Base-by-base conservation (phyloP, 2,329 filamentous ascomycete genomes). In the Penicillium nordicum region DNA sequence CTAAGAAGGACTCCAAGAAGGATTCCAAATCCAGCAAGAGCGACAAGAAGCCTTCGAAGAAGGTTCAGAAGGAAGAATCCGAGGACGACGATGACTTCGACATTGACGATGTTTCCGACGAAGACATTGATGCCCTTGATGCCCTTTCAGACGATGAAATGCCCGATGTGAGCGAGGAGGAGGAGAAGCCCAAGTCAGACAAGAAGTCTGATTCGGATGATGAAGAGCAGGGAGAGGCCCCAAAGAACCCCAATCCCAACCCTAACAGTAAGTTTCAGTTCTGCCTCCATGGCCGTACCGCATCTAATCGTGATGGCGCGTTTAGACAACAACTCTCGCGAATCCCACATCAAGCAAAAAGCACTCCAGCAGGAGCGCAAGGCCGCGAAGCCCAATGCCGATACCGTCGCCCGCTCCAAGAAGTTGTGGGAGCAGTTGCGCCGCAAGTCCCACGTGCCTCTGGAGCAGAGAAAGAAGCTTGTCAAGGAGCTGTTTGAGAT, bases 381-480 rank as follows among this genome's bases (percentile, higher is more conserved):
- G 80, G 88, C 90, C 37, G 88, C 89, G 42, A 97, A 97, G 78
- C 94, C 94, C 25, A 87, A 97, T 64, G 92, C 93, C 70, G 92
- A 97, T 72, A 85, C 89, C 69, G 87, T 97, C 63, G 84, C 88
- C 61, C 87, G 92, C 60, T 89, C 90, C 52, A 99, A 99, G 82
- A 96, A 97, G 79, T 84, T 99, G 51, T 99, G 94, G 95, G 94
- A 99, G 79, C 85, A 89, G 59, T 78, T 99, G 70, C 88, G 94
- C 63, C 83, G 90, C 67, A 97, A 97, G 78, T 96, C 92, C 3
- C 91, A 97, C 68, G 91, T 99, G 1, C 89, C 92, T 40, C 86
- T 88, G 67, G 90, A 95, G 38, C 92, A 99, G 79, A 85, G 94
- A 60, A 88, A 93, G 74, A 83, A 88, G 72, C 83, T 99, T 40